Evolutionary conservation across 2,329 filamentous ascomycete genomes (phyloP), one percentile per base, ranked within the genome.

Genomic region (Ceratocystis cubensis): DNA sequence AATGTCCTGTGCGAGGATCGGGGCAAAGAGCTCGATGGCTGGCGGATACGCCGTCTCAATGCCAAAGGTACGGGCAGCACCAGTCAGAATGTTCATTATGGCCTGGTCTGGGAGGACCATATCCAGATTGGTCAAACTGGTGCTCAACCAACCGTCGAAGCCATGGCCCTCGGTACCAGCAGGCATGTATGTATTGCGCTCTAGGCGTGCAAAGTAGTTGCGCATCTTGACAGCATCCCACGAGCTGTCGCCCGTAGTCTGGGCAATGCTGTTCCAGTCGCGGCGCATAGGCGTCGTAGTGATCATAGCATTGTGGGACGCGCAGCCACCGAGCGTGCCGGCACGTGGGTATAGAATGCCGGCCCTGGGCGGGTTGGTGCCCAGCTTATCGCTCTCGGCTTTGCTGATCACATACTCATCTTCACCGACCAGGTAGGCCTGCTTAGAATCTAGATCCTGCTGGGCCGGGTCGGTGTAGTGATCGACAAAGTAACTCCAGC

Each of bases 401-500:
- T 65, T 37, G 20, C 66, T 63, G 4, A 67, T 46, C 25, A 67
- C 41, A 28, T 67, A 67, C 41, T 67, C 56, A 44, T 63, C 53
- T 22, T 59, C 45, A 30, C 65, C 65, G 8, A 22, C 17, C 3
- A 28, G 25, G 33, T 61, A 67, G 45, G 66, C 53, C 20, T 75
- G 73, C 74, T 87, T 84, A 70, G 75, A 80, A 70, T 85, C 81
- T 57, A 77, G 75, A 45, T 77, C 75, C 46, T 67, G 66, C 30
- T 63, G 15, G 15, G 30, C 17, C 6, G 37, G 28, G 20, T 66
- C 46, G 69, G 82, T 79, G 70, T 84, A 86, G 73, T 87, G 84
- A 64, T 81, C 79, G 67, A 86, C 82, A 69, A 80, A 87, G 73
- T 82, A 86, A 74, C 84, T 79, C 84, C 84, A 87, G 57, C 70